Conservation (phyloP, 1,284 basidiomycete genomes). For the Microstroma glucosiphilum region DNA sequence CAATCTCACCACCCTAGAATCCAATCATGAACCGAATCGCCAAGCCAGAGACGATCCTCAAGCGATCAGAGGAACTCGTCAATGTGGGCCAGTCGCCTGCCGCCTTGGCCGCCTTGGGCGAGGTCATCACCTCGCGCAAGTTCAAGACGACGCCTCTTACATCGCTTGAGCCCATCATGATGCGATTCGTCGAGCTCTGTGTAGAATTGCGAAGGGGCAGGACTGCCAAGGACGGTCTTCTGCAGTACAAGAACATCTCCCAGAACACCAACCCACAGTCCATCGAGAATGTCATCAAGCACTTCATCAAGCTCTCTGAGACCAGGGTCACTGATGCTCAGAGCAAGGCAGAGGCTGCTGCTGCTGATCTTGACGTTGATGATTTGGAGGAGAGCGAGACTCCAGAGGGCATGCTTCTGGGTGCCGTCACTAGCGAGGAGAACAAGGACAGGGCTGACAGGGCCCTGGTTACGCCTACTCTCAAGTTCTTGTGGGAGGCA, state of each 20-base stretch:
- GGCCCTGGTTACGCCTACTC: constrained; percentile 90
- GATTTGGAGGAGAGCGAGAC: constrained; percentile 66
- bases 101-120: constrained; percentile 78
- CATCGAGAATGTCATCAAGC: constrained; percentile 85
- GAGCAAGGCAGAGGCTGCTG: constrained; percentile 47
- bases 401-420: constrained; percentile 80
- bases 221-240: constrained; percentile 84
- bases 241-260: constrained; percentile 67
- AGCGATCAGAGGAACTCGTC: constrained; percentile 80
- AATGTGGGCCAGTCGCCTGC: constrained; percentile 82
- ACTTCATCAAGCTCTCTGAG: constrained; percentile 81
- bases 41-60: constrained; percentile 83
- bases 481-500: constrained; percentile 97
- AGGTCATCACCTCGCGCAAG: constrained; percentile 87
- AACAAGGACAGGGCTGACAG: constrained; percentile 92
- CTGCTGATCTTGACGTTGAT: constrained; percentile 49
- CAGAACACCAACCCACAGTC: constrained; percentile 86
- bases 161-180: constrained; percentile 90
- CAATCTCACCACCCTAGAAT: neutral
- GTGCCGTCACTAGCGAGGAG: constrained; percentile 81
- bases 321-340: constrained; percentile 58
- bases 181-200: constrained; percentile 83
- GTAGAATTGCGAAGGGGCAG: constrained; percentile 90
- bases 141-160: constrained; percentile 85
- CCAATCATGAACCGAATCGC: constrained; percentile 67